phyloP scores from a whole-genome alignment of 306 rosid species.

The Cercis canadensis region DNA sequence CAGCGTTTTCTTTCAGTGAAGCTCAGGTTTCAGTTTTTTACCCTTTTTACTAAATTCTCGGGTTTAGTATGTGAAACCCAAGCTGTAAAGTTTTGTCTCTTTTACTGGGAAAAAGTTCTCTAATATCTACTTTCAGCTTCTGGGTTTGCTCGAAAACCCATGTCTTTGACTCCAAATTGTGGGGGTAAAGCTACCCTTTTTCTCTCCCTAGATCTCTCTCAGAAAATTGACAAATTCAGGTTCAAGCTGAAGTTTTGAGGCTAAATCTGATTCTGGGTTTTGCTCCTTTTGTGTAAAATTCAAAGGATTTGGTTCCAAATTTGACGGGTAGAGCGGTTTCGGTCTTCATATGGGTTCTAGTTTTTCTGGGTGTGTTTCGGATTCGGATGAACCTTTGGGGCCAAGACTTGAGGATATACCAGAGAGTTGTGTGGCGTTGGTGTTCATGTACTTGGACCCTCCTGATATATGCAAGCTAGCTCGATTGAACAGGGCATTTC shows the following conservation, averaged over 20 bases:
- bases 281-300: not conserved
- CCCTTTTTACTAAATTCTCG: not conserved
- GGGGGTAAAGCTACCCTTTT: conserved; percentile 29
- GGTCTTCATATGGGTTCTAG: conserved; percentile 60
- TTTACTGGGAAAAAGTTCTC: not conserved
- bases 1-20: not conserved
- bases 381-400: conserved; percentile 45
- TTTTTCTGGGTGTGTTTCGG: conserved; percentile 54
- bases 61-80: not conserved
- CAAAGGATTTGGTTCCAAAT: not conserved
- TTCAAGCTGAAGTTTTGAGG: conserved; percentile 58
- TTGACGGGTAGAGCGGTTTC: conserved; percentile 10
- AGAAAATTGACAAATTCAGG: conserved; percentile 61
- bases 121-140: conserved; percentile 1
- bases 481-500: conserved; percentile 69
- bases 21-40: not conserved
- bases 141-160: conserved; percentile 41
- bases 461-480: conserved; percentile 78
- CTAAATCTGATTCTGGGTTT: conserved; percentile 33
- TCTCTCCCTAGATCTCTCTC: conserved; percentile 57
- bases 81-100: not conserved
- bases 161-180: conserved; percentile 46
- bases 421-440: conserved; percentile 78
- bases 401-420: conserved; percentile 81
- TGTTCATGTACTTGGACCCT: conserved; percentile 70